These are phyloP conservation scores for Ophiostoma fasciatum DNA, from an alignment of 2,329 filamentous ascomycete species.

Conservation along the genomic window DNA sequence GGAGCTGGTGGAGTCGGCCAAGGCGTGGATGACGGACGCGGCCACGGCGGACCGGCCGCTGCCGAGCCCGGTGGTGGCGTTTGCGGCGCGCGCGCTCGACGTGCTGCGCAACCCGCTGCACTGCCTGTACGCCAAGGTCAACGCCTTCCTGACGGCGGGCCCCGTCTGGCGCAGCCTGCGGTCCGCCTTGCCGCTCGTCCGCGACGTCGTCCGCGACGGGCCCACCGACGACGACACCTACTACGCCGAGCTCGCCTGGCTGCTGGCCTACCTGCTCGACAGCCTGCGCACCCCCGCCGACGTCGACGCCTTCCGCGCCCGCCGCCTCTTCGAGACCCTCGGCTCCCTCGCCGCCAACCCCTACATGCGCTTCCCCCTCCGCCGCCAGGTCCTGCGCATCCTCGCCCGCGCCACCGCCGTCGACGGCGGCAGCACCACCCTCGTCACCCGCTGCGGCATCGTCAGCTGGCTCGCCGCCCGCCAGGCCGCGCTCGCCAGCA, in stretches of 20 bases:
- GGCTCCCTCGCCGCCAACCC: slow-evolving; percentile 55
- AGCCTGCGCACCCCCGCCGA: slow-evolving; percentile 46
- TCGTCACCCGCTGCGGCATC: slow-evolving; percentile 61
- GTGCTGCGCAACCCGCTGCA: slow-evolving; percentile 67
- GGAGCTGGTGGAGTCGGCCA: slow-evolving; percentile 64
- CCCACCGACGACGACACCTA: slow-evolving; percentile 60
- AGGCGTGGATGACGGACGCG: slow-evolving; percentile 29
- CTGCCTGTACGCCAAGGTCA: slow-evolving; percentile 73
- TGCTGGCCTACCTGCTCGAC: slow-evolving; percentile 55
- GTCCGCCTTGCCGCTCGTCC: slow-evolving; percentile 57
- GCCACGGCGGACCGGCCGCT: slow-evolving; percentile 28
- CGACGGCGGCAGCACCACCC: slow-evolving; percentile 60
- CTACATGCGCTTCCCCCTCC: slow-evolving; percentile 42
- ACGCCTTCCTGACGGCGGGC: slow-evolving; percentile 63
- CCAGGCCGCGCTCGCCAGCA: slow-evolving; percentile 25
- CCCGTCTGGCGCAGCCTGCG: slow-evolving; percentile 53
- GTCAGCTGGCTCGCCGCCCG: slow-evolving; percentile 60
- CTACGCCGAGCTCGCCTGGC: slow-evolving; percentile 60
- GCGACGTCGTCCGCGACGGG: slow-evolving; percentile 45
- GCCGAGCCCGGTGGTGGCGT: slow-evolving; percentile 60
- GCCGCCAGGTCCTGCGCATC: slow-evolving; percentile 44
- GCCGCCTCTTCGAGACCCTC: slow-evolving; percentile 59
- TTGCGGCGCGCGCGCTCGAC: slow-evolving; percentile 54
- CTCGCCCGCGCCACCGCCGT: slow-evolving; percentile 54
- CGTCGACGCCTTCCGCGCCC: slow-evolving; percentile 44